Conservation (phyloP, 2,329 filamentous ascomycete genomes). For the Diaporthe velutina region DNA sequence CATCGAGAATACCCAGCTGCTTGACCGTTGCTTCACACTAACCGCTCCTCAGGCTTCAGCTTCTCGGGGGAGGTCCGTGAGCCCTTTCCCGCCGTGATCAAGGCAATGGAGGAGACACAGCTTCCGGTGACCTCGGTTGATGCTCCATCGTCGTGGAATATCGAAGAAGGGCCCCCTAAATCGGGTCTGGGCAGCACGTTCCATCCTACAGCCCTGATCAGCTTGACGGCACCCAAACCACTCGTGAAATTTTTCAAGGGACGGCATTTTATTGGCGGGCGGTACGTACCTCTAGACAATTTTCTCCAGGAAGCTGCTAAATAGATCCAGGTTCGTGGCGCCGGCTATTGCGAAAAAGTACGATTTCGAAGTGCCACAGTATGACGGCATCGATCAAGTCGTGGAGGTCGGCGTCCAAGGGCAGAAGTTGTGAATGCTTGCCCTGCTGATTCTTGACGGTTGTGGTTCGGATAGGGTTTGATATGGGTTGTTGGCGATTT, state of each 20-base stretch:
- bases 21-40: constrained; percentile 16
- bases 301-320: constrained; percentile 9
- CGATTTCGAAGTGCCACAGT: constrained; percentile 83
- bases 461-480: background rate
- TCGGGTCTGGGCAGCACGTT: constrained; percentile 84
- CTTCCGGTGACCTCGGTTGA: constrained; percentile 90
- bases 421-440: constrained; percentile 64
- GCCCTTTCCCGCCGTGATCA: constrained; percentile 87
- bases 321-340: constrained; percentile 78
- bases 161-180: constrained; percentile 84
- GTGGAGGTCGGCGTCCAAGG: constrained; percentile 75
- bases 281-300: constrained; percentile 61
- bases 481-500: constrained; percentile 1
- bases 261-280: constrained; percentile 90
- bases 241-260: constrained; percentile 86
- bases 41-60: constrained; percentile 77
- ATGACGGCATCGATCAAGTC: constrained; percentile 89
- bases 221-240: constrained; percentile 93
- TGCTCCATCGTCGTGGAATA: constrained; percentile 94
- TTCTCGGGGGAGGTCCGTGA: constrained; percentile 94
- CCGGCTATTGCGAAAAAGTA: constrained; percentile 86
- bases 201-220: constrained; percentile 84
- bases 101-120: constrained; percentile 77
- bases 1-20: constrained; percentile 21
- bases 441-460: constrained; percentile 20